Conservation (phyloP, 345 rosid species). For the Kernera saxatilis region DNA sequence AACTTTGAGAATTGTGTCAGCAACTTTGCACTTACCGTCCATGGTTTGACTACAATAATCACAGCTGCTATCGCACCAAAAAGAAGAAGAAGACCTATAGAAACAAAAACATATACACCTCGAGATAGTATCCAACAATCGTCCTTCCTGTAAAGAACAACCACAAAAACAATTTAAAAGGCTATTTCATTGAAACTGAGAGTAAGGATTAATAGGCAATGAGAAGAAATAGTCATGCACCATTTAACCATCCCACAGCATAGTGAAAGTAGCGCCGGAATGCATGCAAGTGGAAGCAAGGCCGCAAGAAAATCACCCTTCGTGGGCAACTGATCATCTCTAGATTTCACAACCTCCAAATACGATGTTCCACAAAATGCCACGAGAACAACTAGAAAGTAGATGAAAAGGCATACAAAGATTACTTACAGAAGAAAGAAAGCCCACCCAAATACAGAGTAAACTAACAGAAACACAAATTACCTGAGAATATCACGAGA, state of each 20-base stretch:
- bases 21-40: slow-evolving; percentile 66
- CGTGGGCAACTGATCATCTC: slow-evolving; percentile 80
- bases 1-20: slow-evolving; percentile 7
- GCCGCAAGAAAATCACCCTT: slow-evolving; percentile 93
- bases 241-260: slow-evolving; percentile 93
- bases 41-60: slow-evolving; percentile 68
- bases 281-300: slow-evolving; percentile 90
- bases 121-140: slow-evolving; percentile 94
- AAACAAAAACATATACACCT: slow-evolving; percentile 76
- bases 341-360: slow-evolving; percentile 81
- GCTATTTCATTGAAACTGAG: not conserved
- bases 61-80: slow-evolving; percentile 94
- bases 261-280: slow-evolving; percentile 85
- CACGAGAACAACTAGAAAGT: slow-evolving; percentile 83
- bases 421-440: slow-evolving; percentile 2
- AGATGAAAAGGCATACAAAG: slow-evolving; percentile 6
- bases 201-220: slow-evolving; percentile 4
- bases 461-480: slow-evolving; percentile 10
- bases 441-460: slow-evolving; percentile 5
- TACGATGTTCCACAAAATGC: slow-evolving; percentile 89
- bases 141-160: slow-evolving; percentile 76
- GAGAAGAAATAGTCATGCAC: slow-evolving; percentile 40
- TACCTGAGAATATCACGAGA: slow-evolving; percentile 82
- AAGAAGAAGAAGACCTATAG: slow-evolving; percentile 86
- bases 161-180: slow-evolving; percentile 15